A percentile compares a stretch with the other conserved stretches of the same genome.
phyloP scores from a whole-genome alignment of 306 rosid species.

The Prunus mongolica region DNA sequence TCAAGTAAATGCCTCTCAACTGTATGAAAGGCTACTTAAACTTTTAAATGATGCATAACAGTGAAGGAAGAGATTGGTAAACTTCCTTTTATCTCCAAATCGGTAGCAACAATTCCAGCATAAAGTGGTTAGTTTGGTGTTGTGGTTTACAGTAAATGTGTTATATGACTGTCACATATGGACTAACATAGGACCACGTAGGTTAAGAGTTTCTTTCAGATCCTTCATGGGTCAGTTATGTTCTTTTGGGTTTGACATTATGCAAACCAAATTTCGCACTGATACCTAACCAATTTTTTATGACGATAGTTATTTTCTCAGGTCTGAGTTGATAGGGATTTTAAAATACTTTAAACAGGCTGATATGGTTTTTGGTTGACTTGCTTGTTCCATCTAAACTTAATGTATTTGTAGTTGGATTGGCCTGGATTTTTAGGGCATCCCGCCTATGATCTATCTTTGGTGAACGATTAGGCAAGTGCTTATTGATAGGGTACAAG shows the following conservation, averaged over 20 bases:
- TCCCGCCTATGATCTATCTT: too few species aligned
- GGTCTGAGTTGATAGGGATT: neutral
- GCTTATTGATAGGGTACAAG: too few species aligned
- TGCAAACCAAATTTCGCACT: neutral
- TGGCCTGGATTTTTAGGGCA: neutral
- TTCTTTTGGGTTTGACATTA: neutral
- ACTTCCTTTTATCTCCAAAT: neutral
- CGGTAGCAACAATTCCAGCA: neutral
- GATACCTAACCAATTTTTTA: neutral
- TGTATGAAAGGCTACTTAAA: too few species aligned
- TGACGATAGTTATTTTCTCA: neutral
- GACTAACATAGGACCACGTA: neutral
- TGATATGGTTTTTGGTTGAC: neutral
- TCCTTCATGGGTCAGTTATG: neutral
- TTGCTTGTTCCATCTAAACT: neutral
- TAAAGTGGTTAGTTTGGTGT: neutral
- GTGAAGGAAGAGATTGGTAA: neutral
- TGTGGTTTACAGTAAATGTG: neutral
- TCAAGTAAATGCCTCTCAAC: too few species aligned
- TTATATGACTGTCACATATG: neutral
- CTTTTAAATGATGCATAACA: neutral
- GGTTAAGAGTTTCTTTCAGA: neutral
- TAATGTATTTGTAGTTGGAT: neutral
- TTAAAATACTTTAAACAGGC: neutral
- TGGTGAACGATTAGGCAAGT: neutral